Base-by-base conservation (phyloP, 345 rosid genomes). In the Acer negundo region DNA sequence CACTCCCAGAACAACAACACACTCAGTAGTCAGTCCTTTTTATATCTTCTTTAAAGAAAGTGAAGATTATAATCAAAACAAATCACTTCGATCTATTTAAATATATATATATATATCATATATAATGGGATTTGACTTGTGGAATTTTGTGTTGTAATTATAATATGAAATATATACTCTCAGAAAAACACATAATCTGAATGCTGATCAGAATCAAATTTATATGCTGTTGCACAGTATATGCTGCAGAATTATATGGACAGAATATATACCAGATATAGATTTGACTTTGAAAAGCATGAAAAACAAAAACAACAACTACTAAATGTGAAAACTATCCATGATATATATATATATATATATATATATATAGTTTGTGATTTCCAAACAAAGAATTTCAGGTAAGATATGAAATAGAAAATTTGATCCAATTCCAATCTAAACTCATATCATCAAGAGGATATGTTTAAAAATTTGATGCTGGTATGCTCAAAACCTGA, bases 151-250 rank as follows among this genome's bases (percentile, higher is more conserved):
- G 40, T 49, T 47, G 61, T 38, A 49, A 47, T 35, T 35, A 35
- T 69, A 47, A 69, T 69, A 38, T 69, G 75, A 71, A 28, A 28
- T 28, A 28, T 55, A 35, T 72, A 26, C 47, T 31, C 10, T 15
- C 59, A 71, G 64, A 56, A 72, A 26, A 70, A 46, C 22, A 42
- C 55, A 44, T 44, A 4, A 15, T 53, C 58, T 15, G 58, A 16
- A 53, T 16, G 58, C 17, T 53, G 58, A 53, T 63, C 61, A 74
- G 69, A 26, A 63, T 64, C 69, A 63, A 22, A 62, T 74, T 74
- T 26, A 26, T 10, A 26, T 44, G 58, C 62, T 46, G 23, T 74
- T 19, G 23, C 9, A 59, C 13, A 35, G 75, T 56, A 56, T 72
- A 72, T 35, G 75, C 53, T 72, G 61, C 9, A 12, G 31, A 35